These are phyloP conservation scores for Neurospora intermedia DNA, from an alignment of 495 filamentous ascomycete genomes.

Conservation along the genomic window DNA sequence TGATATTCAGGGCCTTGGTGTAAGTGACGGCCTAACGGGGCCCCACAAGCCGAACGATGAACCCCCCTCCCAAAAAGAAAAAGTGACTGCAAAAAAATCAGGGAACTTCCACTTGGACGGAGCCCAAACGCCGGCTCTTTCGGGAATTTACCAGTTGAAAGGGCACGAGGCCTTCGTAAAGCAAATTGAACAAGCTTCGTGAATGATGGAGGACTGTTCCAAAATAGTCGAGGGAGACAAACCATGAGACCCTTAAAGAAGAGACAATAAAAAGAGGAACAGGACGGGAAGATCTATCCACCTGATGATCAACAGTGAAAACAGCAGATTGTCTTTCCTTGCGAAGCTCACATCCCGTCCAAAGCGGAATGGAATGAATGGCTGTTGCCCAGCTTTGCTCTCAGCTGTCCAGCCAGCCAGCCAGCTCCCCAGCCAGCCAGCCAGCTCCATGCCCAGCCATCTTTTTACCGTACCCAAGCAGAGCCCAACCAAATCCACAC, in stretches of 20 bases:
- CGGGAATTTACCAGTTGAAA: not conserved
- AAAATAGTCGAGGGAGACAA: not conserved
- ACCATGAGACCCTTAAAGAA: not conserved
- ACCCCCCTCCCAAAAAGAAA: not conserved
- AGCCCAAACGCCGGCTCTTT: not conserved
- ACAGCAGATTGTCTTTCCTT: not conserved
- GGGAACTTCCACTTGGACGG: not conserved
- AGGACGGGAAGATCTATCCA: not conserved
- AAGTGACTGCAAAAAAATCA: not conserved
- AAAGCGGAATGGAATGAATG: not conserved
- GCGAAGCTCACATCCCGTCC: not conserved
- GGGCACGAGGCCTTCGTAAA: not conserved
- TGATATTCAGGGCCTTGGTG: not conserved
- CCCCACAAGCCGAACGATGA: not conserved
- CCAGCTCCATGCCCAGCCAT: not conserved
- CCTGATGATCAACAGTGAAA: not conserved
- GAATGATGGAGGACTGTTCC: not conserved
- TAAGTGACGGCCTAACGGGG: not conserved
- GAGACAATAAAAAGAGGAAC: not conserved
- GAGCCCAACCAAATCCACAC: not conserved
- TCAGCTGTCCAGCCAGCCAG: not conserved
- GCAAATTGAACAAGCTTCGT: not conserved
- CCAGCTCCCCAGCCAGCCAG: not conserved
- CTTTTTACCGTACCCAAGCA: not conserved
- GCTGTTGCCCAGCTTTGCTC: not conserved